phyloP scores from a whole-genome alignment of 352 stramenopile species.

The Pythium vanterpoolii region DNA sequence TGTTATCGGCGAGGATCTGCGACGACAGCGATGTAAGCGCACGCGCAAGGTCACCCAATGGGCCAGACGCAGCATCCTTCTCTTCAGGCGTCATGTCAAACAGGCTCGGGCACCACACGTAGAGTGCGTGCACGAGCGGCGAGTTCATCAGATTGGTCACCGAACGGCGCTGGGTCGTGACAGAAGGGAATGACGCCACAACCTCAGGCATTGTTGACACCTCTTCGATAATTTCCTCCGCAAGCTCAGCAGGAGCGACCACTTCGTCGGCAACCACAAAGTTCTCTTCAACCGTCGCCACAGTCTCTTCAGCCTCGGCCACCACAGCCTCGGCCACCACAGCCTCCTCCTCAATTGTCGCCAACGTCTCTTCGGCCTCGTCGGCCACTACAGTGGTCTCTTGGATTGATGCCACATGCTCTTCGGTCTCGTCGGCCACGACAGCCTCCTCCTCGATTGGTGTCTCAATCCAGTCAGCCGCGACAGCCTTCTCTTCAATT shows the following conservation, averaged over 20 bases:
- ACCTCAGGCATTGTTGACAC: not conserved
- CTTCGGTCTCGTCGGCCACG: no score
- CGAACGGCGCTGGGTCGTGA: not conserved
- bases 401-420: no score
- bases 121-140: slow-evolving; percentile 6
- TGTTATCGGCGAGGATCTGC: slow-evolving; percentile 9
- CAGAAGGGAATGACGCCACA: not conserved
- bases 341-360: not conserved
- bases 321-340: not conserved
- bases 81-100: slow-evolving; percentile 10
- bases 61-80: not conserved
- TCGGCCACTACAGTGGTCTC: no score
- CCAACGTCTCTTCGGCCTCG: no score
- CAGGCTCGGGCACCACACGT: slow-evolving; percentile 13
- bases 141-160: not conserved
- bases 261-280: not conserved
- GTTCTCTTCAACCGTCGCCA: not conserved
- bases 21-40: slow-evolving; percentile 17
- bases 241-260: not conserved
- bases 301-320: not conserved
- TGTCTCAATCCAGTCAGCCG: not conserved
- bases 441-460: not conserved
- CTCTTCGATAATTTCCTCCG: slow-evolving; percentile 1
- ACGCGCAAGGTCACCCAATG: slow-evolving; percentile 14
- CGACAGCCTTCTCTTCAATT: not conserved